Conservation (phyloP, 495 filamentous ascomycete genomes). For the Aspergillus biplanus region DNA sequence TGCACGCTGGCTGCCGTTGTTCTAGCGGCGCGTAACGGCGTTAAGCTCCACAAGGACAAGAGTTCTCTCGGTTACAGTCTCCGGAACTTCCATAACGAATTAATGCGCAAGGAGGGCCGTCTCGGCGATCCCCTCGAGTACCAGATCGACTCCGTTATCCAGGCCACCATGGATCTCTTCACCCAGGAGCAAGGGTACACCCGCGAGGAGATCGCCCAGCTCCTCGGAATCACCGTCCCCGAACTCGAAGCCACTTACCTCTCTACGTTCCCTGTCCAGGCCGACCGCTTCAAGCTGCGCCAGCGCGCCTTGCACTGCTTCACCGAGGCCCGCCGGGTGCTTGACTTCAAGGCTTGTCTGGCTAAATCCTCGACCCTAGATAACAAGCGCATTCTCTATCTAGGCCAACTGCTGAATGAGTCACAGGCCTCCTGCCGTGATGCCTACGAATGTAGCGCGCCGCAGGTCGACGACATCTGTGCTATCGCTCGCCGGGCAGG, state of each 20-base stretch:
- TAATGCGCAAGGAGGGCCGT: constrained; percentile 68
- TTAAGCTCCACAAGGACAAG: constrained; percentile 76
- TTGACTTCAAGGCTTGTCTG: constrained; percentile 78
- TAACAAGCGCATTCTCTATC: constrained; percentile 62
- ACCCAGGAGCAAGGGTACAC: constrained; percentile 83
- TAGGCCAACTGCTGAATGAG: constrained; percentile 87
- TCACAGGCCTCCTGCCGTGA: constrained; percentile 86
- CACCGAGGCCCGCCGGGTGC: constrained; percentile 82
- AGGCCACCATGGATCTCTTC: constrained; percentile 64
- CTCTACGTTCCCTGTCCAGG: constrained; percentile 82
- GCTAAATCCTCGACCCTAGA: constrained; percentile 53
- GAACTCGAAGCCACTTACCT: constrained; percentile 77
- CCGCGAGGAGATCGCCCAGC: constrained; percentile 77
- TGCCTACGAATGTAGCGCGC: constrained; percentile 85
- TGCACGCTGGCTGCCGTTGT: constrained; percentile 85
- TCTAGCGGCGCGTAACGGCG: constrained; percentile 61
- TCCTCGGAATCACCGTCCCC: constrained; percentile 67
- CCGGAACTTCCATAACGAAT: constrained; percentile 81
- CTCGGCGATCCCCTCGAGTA: constrained; percentile 57
- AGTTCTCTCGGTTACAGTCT: constrained; percentile 84
- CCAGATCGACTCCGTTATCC: constrained; percentile 71
- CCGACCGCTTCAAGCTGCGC: constrained; percentile 83
- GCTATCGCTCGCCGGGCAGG: constrained; percentile 75
- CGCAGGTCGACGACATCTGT: constrained; percentile 88
- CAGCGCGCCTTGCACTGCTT: constrained; percentile 90